Evolutionary conservation across 192 early-diverging fungal species (phyloP).

Genomic region (Coemansia sp.): DNA sequence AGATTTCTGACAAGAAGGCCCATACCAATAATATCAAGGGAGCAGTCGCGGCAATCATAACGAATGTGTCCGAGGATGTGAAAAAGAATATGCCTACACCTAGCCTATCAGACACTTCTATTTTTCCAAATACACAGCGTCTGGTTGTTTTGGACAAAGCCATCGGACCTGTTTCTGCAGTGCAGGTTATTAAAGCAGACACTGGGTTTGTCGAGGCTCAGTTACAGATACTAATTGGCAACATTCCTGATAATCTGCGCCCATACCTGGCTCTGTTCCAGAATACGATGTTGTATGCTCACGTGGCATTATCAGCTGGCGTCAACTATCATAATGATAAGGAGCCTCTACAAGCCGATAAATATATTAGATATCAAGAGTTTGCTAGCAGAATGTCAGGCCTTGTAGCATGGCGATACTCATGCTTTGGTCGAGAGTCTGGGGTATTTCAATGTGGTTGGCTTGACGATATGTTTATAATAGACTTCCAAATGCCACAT

Average conservation of each 20-base stretch:
- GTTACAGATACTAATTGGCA: slow-evolving; percentile 56
- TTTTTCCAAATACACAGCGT: slow-evolving; percentile 15
- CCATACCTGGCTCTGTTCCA: slow-evolving; percentile 76
- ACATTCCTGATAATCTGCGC: slow-evolving; percentile 60
- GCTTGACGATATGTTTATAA: slow-evolving; percentile 64
- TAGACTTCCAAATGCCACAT: slow-evolving; percentile 38
- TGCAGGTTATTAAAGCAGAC: slow-evolving; percentile 66
- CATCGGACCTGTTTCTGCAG: slow-evolving; percentile 51
- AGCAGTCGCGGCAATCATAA: slow-evolving; percentile 28
- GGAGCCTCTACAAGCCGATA: slow-evolving; percentile 3
- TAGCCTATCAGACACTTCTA: slow-evolving; percentile 25
- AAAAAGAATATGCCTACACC: slow-evolving; percentile 58
- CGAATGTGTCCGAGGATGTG: slow-evolving; percentile 56
- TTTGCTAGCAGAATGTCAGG: slow-evolving; percentile 55
- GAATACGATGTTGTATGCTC: slow-evolving; percentile 66
- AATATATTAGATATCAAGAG: slow-evolving; percentile 16
- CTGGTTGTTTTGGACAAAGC: slow-evolving; percentile 8
- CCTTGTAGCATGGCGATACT: slow-evolving; percentile 53
- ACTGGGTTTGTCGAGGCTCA: slow-evolving; percentile 66
- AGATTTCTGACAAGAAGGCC: slow-evolving; percentile 26
- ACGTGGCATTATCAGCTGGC: slow-evolving; percentile 55
- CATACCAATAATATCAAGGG: slow-evolving; percentile 57
- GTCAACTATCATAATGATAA: slow-evolving; percentile 25
- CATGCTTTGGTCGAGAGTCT: slow-evolving; percentile 23
- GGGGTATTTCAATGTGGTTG: slow-evolving; percentile 51